Evolutionary conservation across 192 early-diverging fungal genomes (phyloP).

Genomic region (Coemansia sp.): DNA sequence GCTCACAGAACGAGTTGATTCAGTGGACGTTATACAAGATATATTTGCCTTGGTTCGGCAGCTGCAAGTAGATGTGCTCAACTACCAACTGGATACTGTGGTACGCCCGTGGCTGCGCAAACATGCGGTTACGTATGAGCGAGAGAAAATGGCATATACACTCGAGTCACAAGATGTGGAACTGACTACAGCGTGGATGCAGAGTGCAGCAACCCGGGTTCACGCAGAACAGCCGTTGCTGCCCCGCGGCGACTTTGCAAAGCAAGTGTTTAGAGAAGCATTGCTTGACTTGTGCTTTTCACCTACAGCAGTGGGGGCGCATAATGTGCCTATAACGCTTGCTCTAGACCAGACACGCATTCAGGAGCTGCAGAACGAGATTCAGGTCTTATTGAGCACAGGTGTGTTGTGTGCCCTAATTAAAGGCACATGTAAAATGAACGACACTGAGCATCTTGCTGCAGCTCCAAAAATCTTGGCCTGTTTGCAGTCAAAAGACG

Average conservation of each 20-base stretch:
- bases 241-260: not conserved
- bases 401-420: constrained; percentile 22
- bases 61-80: constrained; percentile 34
- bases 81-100: constrained; percentile 34
- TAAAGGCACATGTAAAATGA: not conserved
- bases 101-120: constrained; percentile 43
- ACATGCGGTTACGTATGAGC: constrained; percentile 44
- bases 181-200: constrained; percentile 28
- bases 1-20: constrained; percentile 5
- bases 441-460: constrained; percentile 8
- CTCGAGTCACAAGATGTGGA: constrained; percentile 4
- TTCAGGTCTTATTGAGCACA: constrained; percentile 30
- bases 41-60: constrained; percentile 31
- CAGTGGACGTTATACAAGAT: constrained; percentile 5
- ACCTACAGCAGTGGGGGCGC: not conserved
- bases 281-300: constrained; percentile 43
- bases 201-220: constrained; percentile 12
- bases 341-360: constrained; percentile 30
- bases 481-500: constrained; percentile 19
- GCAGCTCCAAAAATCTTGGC: constrained; percentile 9
- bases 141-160: constrained; percentile 20
- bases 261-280: constrained; percentile 36
- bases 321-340: constrained; percentile 20
- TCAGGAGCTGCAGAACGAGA: constrained; percentile 31
- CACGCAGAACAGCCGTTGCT: not conserved